Conservation (phyloP, 768 basidiomycete species). For the Podaxis sp. region DNA sequence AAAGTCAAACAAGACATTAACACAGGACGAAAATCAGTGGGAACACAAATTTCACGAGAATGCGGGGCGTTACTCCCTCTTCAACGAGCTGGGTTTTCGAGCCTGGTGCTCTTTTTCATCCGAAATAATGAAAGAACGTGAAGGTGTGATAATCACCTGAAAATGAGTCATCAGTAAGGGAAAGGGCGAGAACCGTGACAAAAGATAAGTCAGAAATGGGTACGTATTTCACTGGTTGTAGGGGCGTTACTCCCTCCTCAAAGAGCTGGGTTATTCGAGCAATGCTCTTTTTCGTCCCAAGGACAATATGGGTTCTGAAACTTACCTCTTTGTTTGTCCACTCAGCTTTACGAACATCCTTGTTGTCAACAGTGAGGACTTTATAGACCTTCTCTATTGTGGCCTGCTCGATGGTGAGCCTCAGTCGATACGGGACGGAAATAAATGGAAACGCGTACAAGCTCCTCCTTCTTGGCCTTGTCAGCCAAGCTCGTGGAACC, state of each 20-base stretch:
- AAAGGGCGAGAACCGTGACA: background rate
- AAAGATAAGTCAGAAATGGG: slow-evolving; percentile 44
- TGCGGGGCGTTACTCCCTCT: slow-evolving; percentile 89
- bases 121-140: slow-evolving; percentile 16
- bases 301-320: slow-evolving; percentile 13
- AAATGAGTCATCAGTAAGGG: background rate
- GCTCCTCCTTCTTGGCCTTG: slow-evolving; percentile 95
- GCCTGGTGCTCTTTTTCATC: slow-evolving; percentile 60
- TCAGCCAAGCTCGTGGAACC: slow-evolving; percentile 82
- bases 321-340: slow-evolving; percentile 98
- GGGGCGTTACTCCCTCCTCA: slow-evolving; percentile 94
- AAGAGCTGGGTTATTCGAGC: slow-evolving; percentile 82
- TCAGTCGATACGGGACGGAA: background rate
- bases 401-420: slow-evolving; percentile 44
- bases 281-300: slow-evolving; percentile 61
- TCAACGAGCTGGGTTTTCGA: slow-evolving; percentile 90
- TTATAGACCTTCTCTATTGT: slow-evolving; percentile 85
- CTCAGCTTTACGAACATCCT: slow-evolving; percentile 89
- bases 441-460: slow-evolving; percentile 47
- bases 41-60: slow-evolving; percentile 62
- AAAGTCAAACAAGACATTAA: background rate
- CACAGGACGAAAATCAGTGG: slow-evolving; percentile 34
- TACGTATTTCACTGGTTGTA: slow-evolving; percentile 61
- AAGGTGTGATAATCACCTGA: background rate
- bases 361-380: slow-evolving; percentile 73